Conservation (phyloP, 2,329 filamentous ascomycete genomes). For the Penicillium palitans region DNA sequence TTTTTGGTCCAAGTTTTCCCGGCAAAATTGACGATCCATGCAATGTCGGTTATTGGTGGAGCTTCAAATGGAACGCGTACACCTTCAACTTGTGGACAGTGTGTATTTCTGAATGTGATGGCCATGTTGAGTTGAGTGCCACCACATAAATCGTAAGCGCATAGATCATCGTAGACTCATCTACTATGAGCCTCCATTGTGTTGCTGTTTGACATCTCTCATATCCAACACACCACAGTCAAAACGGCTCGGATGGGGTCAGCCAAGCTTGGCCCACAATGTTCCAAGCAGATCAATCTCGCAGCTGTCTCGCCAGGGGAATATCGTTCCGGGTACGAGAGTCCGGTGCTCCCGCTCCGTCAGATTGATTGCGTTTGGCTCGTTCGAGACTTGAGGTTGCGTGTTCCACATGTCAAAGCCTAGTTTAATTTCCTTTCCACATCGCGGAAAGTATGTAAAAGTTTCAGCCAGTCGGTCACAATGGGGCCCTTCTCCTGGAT, state of each 20-base stretch:
- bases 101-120: conserved; percentile 10
- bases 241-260: neutral
- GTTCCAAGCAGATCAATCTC: neutral
- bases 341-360: conserved; percentile 6
- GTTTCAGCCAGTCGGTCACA: neutral
- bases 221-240: neutral
- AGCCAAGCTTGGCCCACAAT: neutral
- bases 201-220: neutral
- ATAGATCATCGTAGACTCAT: neutral
- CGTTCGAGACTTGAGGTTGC: conserved; percentile 15
- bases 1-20: conserved; percentile 11
- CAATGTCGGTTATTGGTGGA: conserved; percentile 24
- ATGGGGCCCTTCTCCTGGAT: conserved; percentile 2
- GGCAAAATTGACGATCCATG: conserved; percentile 24
- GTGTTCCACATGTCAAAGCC: conserved; percentile 19
- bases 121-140: neutral
- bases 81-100: conserved; percentile 14
- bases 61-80: conserved; percentile 24
- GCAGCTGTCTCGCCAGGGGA: neutral
- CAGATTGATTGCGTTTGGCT: conserved; percentile 18
- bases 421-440: conserved; percentile 13
- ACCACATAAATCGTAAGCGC: neutral
- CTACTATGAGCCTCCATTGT: neutral
- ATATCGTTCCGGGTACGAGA: neutral
- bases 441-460: neutral